Percentiles rank a stretch among this genome's conserved stretches.
phyloP scores from a whole-genome alignment of 129 eudicot species.

The Glebionis coronaria region DNA sequence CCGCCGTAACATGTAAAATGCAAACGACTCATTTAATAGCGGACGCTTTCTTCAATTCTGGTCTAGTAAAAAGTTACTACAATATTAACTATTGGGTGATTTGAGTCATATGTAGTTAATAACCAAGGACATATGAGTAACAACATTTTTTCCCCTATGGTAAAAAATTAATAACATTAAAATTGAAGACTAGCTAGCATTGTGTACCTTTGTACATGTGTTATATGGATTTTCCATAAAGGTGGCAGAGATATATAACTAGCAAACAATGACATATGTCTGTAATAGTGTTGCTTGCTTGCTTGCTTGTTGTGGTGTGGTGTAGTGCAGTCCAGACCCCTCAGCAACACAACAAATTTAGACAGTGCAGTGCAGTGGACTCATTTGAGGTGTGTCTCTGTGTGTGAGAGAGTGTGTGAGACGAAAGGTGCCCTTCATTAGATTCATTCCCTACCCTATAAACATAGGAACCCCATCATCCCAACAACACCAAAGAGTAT shows the following conservation, averaged over 20 bases:
- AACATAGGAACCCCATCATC: constrained; percentile 31
- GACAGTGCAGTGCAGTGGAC: constrained; percentile 31
- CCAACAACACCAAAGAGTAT: constrained; percentile 8
- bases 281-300: constrained; percentile 20
- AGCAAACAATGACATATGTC: constrained; percentile 32
- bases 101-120: constrained; percentile 7
- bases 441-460: constrained; percentile 28
- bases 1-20: not conserved
- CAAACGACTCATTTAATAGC: not conserved
- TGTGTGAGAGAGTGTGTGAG: not conserved
- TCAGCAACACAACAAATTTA: constrained; percentile 37
- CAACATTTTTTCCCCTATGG: too few relatives aligned
- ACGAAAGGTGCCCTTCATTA: constrained; percentile 3
- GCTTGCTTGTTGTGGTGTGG: too few relatives aligned
- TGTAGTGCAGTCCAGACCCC: constrained; percentile 27
- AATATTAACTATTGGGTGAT: not conserved
- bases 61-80: not conserved
- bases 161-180: not conserved
- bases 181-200: not conserved
- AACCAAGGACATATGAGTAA: not conserved
- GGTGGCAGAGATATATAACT: constrained; percentile 34
- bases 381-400: constrained; percentile 16
- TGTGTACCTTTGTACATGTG: constrained; percentile 17
- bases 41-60: constrained; percentile 9
- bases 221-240: constrained; percentile 36